Conservation (phyloP, 2,329 filamentous ascomycete genomes). For the Raffaelea albimanens region DNA sequence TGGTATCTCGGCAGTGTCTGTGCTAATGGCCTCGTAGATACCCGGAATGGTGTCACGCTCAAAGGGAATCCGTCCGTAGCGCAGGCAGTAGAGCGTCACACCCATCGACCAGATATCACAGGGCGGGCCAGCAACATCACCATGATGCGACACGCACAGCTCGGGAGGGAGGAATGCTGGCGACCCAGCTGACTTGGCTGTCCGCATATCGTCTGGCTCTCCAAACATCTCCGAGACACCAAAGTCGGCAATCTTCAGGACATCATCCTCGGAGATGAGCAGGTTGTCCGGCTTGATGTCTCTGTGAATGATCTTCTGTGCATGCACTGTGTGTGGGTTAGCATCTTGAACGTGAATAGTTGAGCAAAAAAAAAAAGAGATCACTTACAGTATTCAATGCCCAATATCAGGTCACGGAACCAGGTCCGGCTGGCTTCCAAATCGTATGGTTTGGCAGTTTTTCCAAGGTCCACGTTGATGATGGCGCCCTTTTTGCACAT, state of each 20-base stretch:
- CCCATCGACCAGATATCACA: constrained; percentile 99
- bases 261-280: constrained; percentile 77
- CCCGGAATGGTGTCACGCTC: constrained; percentile 70
- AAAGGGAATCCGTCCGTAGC: constrained; percentile 83
- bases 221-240: constrained; percentile 99
- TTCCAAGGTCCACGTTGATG: constrained; percentile 89
- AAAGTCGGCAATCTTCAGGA: constrained; percentile 97
- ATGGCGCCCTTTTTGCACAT: constrained; percentile 98
- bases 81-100: constrained; percentile 83
- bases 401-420: constrained; percentile 91
- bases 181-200: constrained; percentile 85
- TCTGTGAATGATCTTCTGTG: constrained; percentile 87
- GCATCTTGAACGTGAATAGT: too few species aligned
- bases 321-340: constrained; percentile 53
- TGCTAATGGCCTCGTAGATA: constrained; percentile 80
- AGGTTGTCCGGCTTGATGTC: constrained; percentile 98
- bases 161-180: constrained; percentile 93
- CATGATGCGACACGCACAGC: constrained; percentile 77
- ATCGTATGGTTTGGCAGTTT: constrained; percentile 71
- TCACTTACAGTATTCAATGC: constrained; percentile 81
- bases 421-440: constrained; percentile 77
- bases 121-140: constrained; percentile 77
- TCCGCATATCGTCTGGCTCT: constrained; percentile 75
- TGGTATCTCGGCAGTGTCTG: constrained; percentile 54
- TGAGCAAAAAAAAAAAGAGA: too few species aligned